Evolutionary conservation across 2,329 filamentous ascomycete species (phyloP).

Genomic region (Dactylonectria estremocensis): DNA sequence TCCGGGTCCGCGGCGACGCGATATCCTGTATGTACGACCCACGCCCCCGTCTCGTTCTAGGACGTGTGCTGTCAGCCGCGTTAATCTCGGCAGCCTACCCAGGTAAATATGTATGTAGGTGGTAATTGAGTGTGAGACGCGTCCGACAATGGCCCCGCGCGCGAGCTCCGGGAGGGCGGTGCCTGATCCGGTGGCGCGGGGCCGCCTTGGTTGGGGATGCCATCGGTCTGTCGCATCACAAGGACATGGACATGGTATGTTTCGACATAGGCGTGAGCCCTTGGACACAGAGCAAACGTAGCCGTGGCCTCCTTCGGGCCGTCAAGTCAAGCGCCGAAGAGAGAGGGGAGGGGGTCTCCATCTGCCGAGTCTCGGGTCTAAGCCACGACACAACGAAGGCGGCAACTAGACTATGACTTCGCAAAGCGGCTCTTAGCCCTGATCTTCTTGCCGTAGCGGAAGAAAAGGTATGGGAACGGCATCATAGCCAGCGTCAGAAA

Average conservation of each 20-base stretch:
- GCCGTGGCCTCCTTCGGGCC: constrained; percentile 10
- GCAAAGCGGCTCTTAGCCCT: constrained; percentile 70
- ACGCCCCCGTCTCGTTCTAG: background rate
- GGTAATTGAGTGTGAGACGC: background rate
- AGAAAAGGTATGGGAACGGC: constrained; percentile 76
- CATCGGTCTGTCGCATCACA: constrained; percentile 1
- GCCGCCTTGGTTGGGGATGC: background rate
- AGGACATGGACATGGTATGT: background rate
- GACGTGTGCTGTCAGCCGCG: constrained; percentile 9
- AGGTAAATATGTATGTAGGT: background rate
- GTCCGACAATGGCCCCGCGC: constrained; percentile 10
- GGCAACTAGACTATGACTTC: constrained; percentile 46
- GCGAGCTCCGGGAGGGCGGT: constrained; percentile 22
- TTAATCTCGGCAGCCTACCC: constrained; percentile 19
- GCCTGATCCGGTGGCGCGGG: constrained; percentile 33
- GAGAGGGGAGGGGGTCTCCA: no score
- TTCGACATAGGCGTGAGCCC: background rate
- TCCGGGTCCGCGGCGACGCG: background rate
- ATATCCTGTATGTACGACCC: constrained; percentile 1
- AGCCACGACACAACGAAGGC: background rate
- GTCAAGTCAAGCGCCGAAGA: constrained; percentile 7
- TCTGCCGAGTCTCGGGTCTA: constrained; percentile 21
- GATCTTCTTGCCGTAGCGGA: constrained; percentile 71
- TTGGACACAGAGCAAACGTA: background rate
- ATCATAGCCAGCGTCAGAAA: constrained; percentile 75